Conservation (phyloP, 306 rosid genomes). For the Albizia julibrissin region DNA sequence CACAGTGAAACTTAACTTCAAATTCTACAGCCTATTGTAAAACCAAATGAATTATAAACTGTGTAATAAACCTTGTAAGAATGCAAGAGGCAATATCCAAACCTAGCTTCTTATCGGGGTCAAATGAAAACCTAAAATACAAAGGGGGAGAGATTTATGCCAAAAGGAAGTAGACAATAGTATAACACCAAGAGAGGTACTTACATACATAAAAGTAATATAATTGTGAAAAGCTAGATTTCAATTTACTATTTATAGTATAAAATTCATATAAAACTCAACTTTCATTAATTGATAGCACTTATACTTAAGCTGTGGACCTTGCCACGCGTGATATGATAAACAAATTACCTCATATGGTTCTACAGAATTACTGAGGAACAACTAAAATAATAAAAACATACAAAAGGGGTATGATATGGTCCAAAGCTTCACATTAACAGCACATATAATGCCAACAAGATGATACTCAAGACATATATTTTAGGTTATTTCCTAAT, state of each 20-base stretch:
- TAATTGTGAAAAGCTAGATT: conserved; percentile 6
- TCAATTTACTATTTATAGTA: background rate
- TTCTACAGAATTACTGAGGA: background rate
- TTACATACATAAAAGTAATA: conserved; percentile 26
- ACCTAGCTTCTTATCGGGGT: conserved; percentile 61
- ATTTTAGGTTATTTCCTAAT: background rate
- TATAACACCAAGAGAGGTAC: conserved; percentile 1
- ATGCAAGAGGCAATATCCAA: conserved; percentile 65
- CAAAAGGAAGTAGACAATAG: background rate
- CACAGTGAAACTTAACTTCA: background rate
- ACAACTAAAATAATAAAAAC: background rate
- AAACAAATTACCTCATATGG: background rate
- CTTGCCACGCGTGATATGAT: background rate
- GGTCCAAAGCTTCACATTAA: conserved; percentile 8
- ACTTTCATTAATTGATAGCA: background rate
- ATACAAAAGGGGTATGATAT: background rate
- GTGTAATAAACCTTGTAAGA: conserved; percentile 55
- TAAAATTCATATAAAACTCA: background rate
- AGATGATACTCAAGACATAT: background rate
- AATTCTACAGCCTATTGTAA: background rate
- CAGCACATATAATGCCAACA: too few relatives aligned
- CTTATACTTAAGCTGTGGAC: background rate
- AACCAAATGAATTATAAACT: background rate
- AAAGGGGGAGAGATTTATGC: conserved; percentile 15
- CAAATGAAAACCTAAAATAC: conserved; percentile 68